Evolutionary conservation across 2,329 filamentous ascomycete genomes (phyloP).

Genomic region (Apiospora phragmitis): DNA sequence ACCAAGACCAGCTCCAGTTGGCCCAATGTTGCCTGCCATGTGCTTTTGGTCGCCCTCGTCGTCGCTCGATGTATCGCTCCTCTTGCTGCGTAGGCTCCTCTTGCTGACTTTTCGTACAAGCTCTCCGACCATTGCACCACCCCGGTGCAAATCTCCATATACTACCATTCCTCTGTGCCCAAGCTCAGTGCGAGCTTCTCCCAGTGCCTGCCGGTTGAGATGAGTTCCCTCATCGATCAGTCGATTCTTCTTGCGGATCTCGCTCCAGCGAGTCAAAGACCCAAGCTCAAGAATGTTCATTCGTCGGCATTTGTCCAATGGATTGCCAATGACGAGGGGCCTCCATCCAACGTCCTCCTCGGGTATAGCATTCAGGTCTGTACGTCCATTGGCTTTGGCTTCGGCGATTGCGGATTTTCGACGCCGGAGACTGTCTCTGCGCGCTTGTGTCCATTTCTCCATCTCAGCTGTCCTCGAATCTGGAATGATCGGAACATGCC

Average conservation of each 20-base stretch:
- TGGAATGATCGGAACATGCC: slow-evolving; percentile 68
- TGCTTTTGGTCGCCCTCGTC: slow-evolving; percentile 21
- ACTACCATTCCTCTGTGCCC: slow-evolving; percentile 27
- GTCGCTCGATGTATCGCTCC: slow-evolving; percentile 25
- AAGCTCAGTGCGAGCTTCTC: slow-evolving; percentile 32
- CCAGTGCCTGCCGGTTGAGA: slow-evolving; percentile 36
- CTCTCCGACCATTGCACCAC: slow-evolving; percentile 30
- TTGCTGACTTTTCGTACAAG: slow-evolving; percentile 36
- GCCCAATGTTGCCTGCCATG: slow-evolving; percentile 19
- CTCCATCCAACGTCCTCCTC: slow-evolving; percentile 64
- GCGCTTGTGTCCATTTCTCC: slow-evolving; percentile 50
- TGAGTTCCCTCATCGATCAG: slow-evolving; percentile 49
- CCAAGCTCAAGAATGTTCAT: slow-evolving; percentile 74
- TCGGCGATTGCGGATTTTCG: slow-evolving; percentile 41
- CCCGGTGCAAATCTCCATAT: slow-evolving; percentile 28
- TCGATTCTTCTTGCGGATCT: slow-evolving; percentile 64
- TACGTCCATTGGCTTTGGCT: slow-evolving; percentile 28
- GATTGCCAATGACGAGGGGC: slow-evolving; percentile 70
- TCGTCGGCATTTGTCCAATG: slow-evolving; percentile 65
- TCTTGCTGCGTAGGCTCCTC: slow-evolving; percentile 30
- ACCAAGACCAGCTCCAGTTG: slow-evolving; percentile 20
- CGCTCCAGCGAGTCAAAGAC: slow-evolving; percentile 67
- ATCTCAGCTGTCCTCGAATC: slow-evolving; percentile 57
- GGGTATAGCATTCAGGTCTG: slow-evolving; percentile 37
- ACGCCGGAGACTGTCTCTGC: slow-evolving; percentile 48